A percentile compares a stretch with the other conserved stretches of the same genome.
Conservation (phyloP, 441 rosid genomes). For the Populus hybrid region DNA sequence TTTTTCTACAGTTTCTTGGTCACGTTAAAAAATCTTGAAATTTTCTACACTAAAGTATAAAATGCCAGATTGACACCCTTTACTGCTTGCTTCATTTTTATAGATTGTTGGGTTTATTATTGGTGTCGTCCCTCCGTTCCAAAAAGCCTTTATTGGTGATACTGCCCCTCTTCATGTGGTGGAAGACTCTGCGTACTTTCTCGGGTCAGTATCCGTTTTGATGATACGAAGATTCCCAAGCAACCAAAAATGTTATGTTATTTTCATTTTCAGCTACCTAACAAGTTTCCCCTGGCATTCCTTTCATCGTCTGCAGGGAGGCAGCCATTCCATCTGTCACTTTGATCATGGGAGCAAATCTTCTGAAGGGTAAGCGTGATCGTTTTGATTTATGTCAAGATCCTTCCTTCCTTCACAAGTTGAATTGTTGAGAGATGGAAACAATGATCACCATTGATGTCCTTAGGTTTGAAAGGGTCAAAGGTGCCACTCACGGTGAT, state of each 20-base stretch:
- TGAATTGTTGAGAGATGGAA: background rate
- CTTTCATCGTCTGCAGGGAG: constrained; percentile 21
- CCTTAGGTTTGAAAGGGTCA: constrained; percentile 32
- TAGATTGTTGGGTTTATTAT: constrained; percentile 33
- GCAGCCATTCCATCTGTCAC: constrained; percentile 43
- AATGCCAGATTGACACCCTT: background rate
- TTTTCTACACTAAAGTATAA: background rate
- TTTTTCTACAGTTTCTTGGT: background rate
- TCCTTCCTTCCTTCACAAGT: background rate
- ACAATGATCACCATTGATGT: background rate
- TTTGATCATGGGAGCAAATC: constrained; percentile 43
- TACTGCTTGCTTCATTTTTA: background rate
- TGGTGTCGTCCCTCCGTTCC: constrained; percentile 27
- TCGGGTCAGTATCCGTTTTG: constrained; percentile 30
- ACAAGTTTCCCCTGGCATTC: background rate
- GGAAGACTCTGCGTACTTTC: constrained; percentile 27
- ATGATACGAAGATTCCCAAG: background rate
- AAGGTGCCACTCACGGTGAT: background rate
- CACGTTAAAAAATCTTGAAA: background rate
- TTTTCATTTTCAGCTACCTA: background rate
- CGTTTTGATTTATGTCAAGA: background rate
- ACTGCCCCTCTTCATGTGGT: constrained; percentile 37
- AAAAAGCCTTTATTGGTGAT: constrained; percentile 32
- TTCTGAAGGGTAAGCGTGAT: constrained; percentile 30
- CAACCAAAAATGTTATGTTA: background rate